These are phyloP conservation scores for Aspergillus candidus DNA, from an alignment of 2,329 filamentous ascomycete genomes.

Conservation along the genomic window DNA sequence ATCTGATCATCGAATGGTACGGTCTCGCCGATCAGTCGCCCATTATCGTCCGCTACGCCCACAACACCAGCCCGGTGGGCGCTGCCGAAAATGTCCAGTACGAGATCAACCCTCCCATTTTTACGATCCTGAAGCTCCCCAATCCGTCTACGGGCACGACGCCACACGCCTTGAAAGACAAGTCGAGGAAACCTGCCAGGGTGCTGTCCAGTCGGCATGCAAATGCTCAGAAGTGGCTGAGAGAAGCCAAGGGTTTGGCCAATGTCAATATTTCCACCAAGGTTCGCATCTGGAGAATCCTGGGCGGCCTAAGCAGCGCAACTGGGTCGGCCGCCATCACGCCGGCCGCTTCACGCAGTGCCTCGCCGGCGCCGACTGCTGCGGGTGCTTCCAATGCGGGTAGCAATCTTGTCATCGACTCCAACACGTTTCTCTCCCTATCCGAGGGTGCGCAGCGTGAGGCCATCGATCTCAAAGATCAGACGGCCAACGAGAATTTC, in stretches of 20 bases:
- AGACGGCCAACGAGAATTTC: slow-evolving; percentile 67
- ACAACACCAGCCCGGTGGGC: slow-evolving; percentile 62
- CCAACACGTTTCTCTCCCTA: slow-evolving; percentile 57
- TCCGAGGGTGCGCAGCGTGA: slow-evolving; percentile 60
- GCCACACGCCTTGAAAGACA: slow-evolving; percentile 56
- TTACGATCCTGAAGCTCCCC: slow-evolving; percentile 76
- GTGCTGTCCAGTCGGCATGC: slow-evolving; percentile 66
- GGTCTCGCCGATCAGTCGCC: slow-evolving; percentile 64
- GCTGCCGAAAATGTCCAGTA: slow-evolving; percentile 65
- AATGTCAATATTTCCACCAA: slow-evolving; percentile 65
- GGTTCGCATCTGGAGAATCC: slow-evolving; percentile 69
- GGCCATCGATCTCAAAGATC: slow-evolving; percentile 57
- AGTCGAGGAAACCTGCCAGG: slow-evolving; percentile 55
- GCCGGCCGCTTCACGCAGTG: slow-evolving; percentile 38
- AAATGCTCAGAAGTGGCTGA: slow-evolving; percentile 68
- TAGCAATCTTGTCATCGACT: slow-evolving; percentile 54
- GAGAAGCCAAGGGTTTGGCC: slow-evolving; percentile 61
- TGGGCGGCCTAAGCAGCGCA: slow-evolving; percentile 40
- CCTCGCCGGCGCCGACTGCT: slow-evolving; percentile 39
- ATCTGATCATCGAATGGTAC: slow-evolving; percentile 75
- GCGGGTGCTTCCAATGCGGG: slow-evolving; percentile 38
- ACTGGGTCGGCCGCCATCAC: slow-evolving; percentile 40
- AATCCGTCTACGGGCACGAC: slow-evolving; percentile 52
- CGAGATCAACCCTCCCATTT: slow-evolving; percentile 77
- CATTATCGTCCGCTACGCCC: slow-evolving; percentile 68